Evolutionary conservation across 1,284 basidiomycete species (phyloP).

Genomic region (Boletellus dicymbophilus): DNA sequence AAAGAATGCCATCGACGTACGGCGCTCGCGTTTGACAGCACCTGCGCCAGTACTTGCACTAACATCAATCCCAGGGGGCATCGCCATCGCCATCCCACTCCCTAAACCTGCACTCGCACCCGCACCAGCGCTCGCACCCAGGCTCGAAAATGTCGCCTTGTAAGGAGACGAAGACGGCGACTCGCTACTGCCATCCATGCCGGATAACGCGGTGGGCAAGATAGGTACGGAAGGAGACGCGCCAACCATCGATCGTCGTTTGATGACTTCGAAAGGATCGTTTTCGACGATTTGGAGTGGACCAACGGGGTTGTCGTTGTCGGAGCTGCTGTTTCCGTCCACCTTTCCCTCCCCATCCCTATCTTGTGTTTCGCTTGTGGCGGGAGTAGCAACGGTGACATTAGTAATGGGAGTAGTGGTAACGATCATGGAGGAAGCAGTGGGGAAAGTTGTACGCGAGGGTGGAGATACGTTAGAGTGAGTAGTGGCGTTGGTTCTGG

Average conservation of each 20-base stretch:
- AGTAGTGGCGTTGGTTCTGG: constrained; percentile 4
- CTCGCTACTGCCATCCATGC: background rate
- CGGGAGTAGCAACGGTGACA: background rate
- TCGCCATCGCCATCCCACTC: too few relatives aligned
- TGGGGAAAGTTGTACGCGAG: constrained; percentile 1
- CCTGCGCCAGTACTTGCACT: too few relatives aligned
- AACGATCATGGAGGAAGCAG: background rate
- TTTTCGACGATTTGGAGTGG: constrained; percentile 60
- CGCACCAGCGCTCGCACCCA: too few relatives aligned
- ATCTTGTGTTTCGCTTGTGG: background rate
- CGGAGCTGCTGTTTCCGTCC: constrained; percentile 35
- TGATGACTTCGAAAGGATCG: constrained; percentile 44
- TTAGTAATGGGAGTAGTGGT: background rate
- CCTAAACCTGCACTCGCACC: too few relatives aligned
- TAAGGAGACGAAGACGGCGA: background rate
- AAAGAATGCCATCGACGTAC: constrained; percentile 25
- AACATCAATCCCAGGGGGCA: too few relatives aligned
- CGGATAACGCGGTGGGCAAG: background rate
- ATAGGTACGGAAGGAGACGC: background rate
- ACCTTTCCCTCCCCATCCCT: too few relatives aligned
- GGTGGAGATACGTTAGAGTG: background rate
- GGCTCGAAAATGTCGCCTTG: background rate
- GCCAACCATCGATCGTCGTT: constrained; percentile 11
- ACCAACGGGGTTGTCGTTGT: constrained; percentile 34
- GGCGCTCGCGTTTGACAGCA: constrained; percentile 17